These are phyloP conservation scores for Cercophora samala DNA, from an alignment of 495 filamentous ascomycete species.

Conservation along the genomic window DNA sequence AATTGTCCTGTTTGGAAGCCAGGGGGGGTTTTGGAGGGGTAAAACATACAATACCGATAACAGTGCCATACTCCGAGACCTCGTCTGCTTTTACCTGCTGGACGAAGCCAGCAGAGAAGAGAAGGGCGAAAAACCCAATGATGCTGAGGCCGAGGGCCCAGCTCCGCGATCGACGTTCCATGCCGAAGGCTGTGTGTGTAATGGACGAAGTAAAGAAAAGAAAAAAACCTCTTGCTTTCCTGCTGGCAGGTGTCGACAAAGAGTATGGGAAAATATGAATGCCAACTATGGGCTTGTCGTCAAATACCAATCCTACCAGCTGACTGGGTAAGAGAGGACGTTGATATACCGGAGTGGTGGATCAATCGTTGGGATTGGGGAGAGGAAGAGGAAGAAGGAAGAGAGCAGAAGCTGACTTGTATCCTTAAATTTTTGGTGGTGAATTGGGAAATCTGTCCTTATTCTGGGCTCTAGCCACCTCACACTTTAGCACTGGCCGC, in stretches of 20 bases:
- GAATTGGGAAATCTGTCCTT: conserved; percentile 36
- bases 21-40: not conserved
- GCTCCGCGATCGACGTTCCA: conserved; percentile 53
- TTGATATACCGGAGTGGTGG: conserved; percentile 7
- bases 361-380: conserved; percentile 10
- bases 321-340: conserved; percentile 8
- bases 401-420: conserved; percentile 11
- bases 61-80: conserved; percentile 74
- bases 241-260: conserved; percentile 23
- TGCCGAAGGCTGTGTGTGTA: conserved; percentile 32
- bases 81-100: conserved; percentile 73
- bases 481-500: conserved; percentile 21
- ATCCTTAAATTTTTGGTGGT: conserved; percentile 17
- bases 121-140: conserved; percentile 67
- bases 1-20: not conserved
- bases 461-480: conserved; percentile 29
- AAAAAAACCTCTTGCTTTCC: conserved; percentile 19
- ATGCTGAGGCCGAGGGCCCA: conserved; percentile 45
- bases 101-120: conserved; percentile 70
- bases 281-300: conserved; percentile 15
- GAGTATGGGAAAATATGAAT: conserved; percentile 18
- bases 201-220: conserved; percentile 15
- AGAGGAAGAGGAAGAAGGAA: conserved; percentile 8
- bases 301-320: conserved; percentile 12
- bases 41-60: conserved; percentile 79